Conservation (phyloP, 2,329 filamentous ascomycete species). For the Trichoderma atrobrunneum region DNA sequence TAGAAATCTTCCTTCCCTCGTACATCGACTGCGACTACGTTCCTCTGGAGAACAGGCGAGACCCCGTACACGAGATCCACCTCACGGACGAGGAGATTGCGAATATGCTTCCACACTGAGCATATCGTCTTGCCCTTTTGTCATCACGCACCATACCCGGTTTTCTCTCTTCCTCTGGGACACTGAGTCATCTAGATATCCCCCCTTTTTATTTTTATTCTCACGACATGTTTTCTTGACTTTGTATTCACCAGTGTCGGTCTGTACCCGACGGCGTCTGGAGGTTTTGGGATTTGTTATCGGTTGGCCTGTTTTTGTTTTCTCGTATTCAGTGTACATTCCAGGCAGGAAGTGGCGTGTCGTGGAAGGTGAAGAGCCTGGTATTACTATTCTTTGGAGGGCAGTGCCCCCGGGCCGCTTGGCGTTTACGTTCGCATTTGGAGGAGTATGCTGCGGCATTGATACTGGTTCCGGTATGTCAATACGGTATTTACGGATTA, state of each 20-base stretch:
- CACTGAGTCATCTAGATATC: constrained; percentile 17
- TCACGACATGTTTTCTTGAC: constrained; percentile 9
- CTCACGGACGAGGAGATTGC: constrained; percentile 74
- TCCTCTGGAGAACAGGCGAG: constrained; percentile 70
- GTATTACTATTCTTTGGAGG: constrained; percentile 1
- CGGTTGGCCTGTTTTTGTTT: not conserved
- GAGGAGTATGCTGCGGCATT: not conserved
- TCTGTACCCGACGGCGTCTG: constrained; percentile 15
- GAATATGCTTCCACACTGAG: constrained; percentile 63
- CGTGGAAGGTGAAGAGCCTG: constrained; percentile 1
- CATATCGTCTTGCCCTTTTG: not conserved
- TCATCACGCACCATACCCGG: constrained; percentile 12
- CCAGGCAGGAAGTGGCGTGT: constrained; percentile 5
- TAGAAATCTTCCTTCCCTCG: constrained; percentile 78
- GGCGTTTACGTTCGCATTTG: constrained; percentile 7
- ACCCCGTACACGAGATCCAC: constrained; percentile 74
- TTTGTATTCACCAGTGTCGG: constrained; percentile 13
- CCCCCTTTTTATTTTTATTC: not conserved
- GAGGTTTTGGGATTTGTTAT: constrained; percentile 4
- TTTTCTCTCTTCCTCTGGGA: not conserved
- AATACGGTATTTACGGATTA: not conserved
- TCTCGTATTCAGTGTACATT: not conserved
- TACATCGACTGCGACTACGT: constrained; percentile 73
- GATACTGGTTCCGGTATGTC: not conserved
- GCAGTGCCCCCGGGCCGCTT: not conserved